Evolutionary conservation across 1,139 yeast genomes (phyloP).

Genomic region (Saccharomyces hybrid): DNA sequence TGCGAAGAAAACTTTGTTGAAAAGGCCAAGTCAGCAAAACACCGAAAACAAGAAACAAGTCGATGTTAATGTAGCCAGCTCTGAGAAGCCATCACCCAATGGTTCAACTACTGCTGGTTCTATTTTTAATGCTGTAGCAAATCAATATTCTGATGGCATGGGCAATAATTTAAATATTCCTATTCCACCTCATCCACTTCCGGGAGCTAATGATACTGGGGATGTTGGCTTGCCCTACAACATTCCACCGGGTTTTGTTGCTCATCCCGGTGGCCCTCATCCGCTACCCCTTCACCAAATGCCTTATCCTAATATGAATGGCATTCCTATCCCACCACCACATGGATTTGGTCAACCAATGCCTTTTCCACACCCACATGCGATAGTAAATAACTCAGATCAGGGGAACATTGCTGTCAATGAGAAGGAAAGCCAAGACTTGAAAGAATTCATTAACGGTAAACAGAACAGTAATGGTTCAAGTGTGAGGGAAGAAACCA

Average conservation of each 20-base stretch:
- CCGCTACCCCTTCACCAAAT: conserved; percentile 25
- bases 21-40: conserved; percentile 1
- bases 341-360: conserved; percentile 14
- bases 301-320: conserved; percentile 23
- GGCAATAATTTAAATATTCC: conserved; percentile 10
- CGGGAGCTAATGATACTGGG: conserved; percentile 4
- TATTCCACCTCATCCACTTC: not conserved
- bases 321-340: conserved; percentile 17
- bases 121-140: conserved; percentile 30
- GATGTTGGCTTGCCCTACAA: conserved; percentile 23
- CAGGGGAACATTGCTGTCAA: conserved; percentile 5
- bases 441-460: conserved; percentile 6
- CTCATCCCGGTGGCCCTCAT: conserved; percentile 25
- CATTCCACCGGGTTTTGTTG: conserved; percentile 29
- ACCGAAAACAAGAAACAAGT: not conserved
- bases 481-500: not conserved
- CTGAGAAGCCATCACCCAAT: not conserved
- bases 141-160: conserved; percentile 14
- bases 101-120: conserved; percentile 8
- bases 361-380: conserved; percentile 3
- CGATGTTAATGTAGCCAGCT: conserved; percentile 22
- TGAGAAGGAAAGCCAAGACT: conserved; percentile 12
- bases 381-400: not conserved
- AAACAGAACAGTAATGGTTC: not conserved
- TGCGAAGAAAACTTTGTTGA: conserved; percentile 6